Conservation (phyloP, 305 asterid species). For the Fraxinus angustifolia region DNA sequence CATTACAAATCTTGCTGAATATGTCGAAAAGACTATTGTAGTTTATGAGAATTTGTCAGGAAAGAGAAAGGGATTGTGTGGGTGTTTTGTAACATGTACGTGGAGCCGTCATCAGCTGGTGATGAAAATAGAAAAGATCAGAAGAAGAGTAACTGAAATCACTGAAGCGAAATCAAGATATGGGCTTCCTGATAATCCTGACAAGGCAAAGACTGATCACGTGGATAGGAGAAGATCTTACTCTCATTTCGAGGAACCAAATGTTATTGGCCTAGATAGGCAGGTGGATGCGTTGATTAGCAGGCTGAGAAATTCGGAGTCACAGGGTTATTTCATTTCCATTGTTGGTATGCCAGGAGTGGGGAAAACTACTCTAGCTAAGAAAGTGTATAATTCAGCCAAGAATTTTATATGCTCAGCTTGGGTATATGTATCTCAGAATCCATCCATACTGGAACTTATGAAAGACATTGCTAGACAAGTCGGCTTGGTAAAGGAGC, state of each 20-base stretch:
- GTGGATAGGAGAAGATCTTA: not conserved
- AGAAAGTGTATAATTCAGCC: not conserved
- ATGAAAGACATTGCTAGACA: not conserved
- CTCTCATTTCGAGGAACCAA: not conserved
- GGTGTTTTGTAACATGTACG: not conserved
- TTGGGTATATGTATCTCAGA: constrained; percentile 2
- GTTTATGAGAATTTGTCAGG: not conserved
- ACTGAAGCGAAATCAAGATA: not conserved
- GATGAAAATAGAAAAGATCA: not conserved
- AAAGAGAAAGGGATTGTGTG: not conserved
- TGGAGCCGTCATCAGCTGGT: not conserved
- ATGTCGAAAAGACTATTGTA: not conserved
- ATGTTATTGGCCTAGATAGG: not conserved
- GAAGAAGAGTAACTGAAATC: not conserved
- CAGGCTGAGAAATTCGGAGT: not conserved
- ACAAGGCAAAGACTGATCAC: not conserved
- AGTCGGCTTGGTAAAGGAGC: not conserved
- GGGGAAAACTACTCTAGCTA: not conserved
- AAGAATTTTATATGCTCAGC: not conserved
- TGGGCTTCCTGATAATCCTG: not conserved
- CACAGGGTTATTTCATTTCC: not conserved
- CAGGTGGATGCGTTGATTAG: not conserved
- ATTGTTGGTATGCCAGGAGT: constrained; percentile 1
- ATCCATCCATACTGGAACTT: not conserved
- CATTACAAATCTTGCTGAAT: not conserved